Conservation (phyloP, 2,329 filamentous ascomycete genomes). For the Decorospora gaudefroyi region DNA sequence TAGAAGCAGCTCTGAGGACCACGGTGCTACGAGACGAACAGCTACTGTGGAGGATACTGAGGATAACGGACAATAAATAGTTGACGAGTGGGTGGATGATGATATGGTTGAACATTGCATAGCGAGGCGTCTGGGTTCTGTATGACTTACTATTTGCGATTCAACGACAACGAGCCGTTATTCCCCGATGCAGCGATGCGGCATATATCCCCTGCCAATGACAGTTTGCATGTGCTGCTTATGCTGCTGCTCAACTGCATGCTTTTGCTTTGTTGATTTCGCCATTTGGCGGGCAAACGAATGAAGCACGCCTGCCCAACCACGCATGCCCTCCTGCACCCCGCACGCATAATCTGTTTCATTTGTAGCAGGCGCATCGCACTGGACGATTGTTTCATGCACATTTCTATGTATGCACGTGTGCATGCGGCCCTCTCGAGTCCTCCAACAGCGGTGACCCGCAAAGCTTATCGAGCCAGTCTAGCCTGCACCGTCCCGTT, state of each 20-base stretch:
- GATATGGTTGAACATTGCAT: slow-evolving; percentile 30
- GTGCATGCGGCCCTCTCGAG: slow-evolving; percentile 13
- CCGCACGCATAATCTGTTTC: slow-evolving; percentile 5
- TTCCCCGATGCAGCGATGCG: slow-evolving; percentile 4
- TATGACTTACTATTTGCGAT: slow-evolving; percentile 25
- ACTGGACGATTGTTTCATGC: slow-evolving; percentile 22
- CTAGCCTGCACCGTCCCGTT: slow-evolving; percentile 24
- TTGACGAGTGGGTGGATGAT: slow-evolving; percentile 10
- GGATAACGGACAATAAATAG: slow-evolving; percentile 30
- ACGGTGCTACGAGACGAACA: slow-evolving; percentile 30
- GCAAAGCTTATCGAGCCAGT: slow-evolving; percentile 27
- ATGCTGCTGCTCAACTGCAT: slow-evolving; percentile 12
- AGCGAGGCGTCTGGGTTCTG: slow-evolving; percentile 41
- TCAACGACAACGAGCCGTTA: slow-evolving; percentile 1
- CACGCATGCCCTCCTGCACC: slow-evolving; percentile 11
- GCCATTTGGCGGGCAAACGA: slow-evolving; percentile 2
- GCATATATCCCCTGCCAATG: slow-evolving; percentile 16
- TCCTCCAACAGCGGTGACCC: slow-evolving; percentile 21
- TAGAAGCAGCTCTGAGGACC: slow-evolving; percentile 28
- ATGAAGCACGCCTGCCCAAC: slow-evolving; percentile 20
- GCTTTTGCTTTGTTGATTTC: slow-evolving; percentile 2
- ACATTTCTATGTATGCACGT: slow-evolving; percentile 25
- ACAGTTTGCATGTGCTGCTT: slow-evolving; percentile 14
- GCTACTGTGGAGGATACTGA: slow-evolving; percentile 43
- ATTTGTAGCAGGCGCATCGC: slow-evolving; percentile 11